Percentiles rank a stretch among this genome's conserved stretches.
Conservation (phyloP, 176 grass and related monocot genomes). For the Themeda triandra region DNA sequence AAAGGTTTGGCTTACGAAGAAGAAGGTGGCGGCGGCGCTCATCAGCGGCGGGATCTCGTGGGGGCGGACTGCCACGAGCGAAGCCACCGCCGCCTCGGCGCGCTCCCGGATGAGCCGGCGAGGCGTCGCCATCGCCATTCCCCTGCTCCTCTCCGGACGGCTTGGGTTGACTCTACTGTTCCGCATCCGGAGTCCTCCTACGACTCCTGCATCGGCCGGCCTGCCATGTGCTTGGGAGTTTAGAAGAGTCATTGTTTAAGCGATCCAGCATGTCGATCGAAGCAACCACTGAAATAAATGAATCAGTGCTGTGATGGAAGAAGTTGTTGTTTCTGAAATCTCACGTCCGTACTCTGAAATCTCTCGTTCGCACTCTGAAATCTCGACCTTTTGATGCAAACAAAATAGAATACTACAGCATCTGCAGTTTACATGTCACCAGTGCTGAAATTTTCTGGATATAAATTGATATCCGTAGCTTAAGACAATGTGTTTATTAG, state of each 20-base stretch:
- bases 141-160: not conserved
- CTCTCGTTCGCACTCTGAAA: not conserved
- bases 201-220: not conserved
- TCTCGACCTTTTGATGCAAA: not conserved
- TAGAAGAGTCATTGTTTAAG: not conserved
- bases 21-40: slow-evolving; percentile 82
- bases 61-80: slow-evolving; percentile 56
- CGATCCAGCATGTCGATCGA: no score
- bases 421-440: not conserved
- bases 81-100: slow-evolving; percentile 51
- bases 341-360: no score
- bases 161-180: slow-evolving; percentile 21
- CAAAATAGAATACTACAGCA: not conserved
- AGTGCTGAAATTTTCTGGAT: not conserved
- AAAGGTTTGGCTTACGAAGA: slow-evolving; percentile 60
- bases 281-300: not conserved
- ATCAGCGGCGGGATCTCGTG: slow-evolving; percentile 67
- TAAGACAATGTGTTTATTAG: not conserved
- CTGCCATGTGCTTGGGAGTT: no score
- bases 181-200: not conserved
- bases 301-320: not conserved
- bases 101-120: slow-evolving; percentile 20
- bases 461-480: not conserved
- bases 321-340: not conserved
- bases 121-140: slow-evolving; percentile 18